A percentile compares a stretch with the other conserved stretches of the same genome.
Conservation (phyloP, 2,329 filamentous ascomycete species). For the Karstenula rhodostoma region DNA sequence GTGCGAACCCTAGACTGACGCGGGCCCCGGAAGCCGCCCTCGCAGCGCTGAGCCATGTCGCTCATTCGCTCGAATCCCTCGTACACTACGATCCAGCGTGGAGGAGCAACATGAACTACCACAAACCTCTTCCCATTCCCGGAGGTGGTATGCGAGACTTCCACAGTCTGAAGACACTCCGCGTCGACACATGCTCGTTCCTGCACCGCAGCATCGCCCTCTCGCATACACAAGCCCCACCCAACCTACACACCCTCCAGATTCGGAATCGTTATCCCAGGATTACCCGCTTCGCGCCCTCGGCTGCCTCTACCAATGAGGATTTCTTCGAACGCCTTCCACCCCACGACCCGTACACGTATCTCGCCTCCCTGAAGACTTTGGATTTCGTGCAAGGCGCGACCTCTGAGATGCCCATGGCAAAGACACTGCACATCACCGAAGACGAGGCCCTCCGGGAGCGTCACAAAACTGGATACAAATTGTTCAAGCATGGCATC, state of each 20-base stretch:
- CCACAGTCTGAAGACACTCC: constrained; percentile 35
- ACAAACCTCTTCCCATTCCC: constrained; percentile 25
- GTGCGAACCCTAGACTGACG: constrained; percentile 27
- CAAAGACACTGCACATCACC: constrained; percentile 33
- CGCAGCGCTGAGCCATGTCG: constrained; percentile 36
- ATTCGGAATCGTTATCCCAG: constrained; percentile 29
- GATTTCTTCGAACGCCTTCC: constrained; percentile 43
- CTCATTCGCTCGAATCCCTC: constrained; percentile 43
- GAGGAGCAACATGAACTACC: constrained; percentile 21
- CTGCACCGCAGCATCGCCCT: constrained; percentile 36
- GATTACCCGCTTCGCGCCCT: not conserved
- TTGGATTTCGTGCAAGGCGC: constrained; percentile 41
- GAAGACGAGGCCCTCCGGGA: constrained; percentile 31
- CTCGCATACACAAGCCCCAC: constrained; percentile 38
- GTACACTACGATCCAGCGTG: constrained; percentile 38
- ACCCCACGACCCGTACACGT: constrained; percentile 32
- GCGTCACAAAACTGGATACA: constrained; percentile 38
- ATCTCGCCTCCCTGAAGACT: constrained; percentile 34
- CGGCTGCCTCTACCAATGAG: constrained; percentile 9
- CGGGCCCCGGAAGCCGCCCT: constrained; percentile 27
- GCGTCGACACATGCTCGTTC: constrained; percentile 43
- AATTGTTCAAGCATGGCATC: constrained; percentile 36
- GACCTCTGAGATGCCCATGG: constrained; percentile 16
- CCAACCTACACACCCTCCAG: constrained; percentile 37
- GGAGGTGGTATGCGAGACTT: constrained; percentile 44